Conservation (phyloP, 352 stramenopile species). For the Aphanomyces invadans region DNA sequence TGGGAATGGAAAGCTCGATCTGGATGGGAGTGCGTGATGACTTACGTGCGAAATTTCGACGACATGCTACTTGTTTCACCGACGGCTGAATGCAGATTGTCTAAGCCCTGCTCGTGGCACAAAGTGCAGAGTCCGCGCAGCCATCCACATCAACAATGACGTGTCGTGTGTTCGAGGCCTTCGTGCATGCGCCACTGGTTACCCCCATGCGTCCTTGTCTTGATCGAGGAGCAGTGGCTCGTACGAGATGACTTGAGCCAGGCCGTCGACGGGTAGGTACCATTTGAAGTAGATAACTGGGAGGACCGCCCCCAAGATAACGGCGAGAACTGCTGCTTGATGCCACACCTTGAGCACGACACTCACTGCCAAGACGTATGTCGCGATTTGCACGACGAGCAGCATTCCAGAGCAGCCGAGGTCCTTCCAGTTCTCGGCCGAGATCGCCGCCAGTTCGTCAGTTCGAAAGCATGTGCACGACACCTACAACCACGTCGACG, state of each 20-base stretch:
- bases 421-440: slow-evolving; percentile 54
- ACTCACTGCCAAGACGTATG: slow-evolving; percentile 64
- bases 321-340: slow-evolving; percentile 42
- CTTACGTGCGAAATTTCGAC: no score
- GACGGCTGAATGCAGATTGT: no score
- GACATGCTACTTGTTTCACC: no score
- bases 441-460: slow-evolving; percentile 41
- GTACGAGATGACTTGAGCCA: not conserved
- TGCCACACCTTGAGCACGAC: slow-evolving; percentile 52
- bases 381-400: slow-evolving; percentile 42
- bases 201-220: not conserved
- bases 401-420: slow-evolving; percentile 58
- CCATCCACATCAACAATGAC: no score
- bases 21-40: no score
- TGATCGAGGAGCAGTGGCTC: slow-evolving; percentile 6
- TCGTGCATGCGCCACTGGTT: no score
- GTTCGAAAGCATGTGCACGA: slow-evolving; percentile 60
- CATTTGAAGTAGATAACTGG: slow-evolving; percentile 71
- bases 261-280: slow-evolving; percentile 59
- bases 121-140: no score
- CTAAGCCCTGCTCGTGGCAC: no score
- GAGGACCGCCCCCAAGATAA: slow-evolving; percentile 34
- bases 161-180: no score
- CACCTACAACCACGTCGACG: slow-evolving; percentile 24
- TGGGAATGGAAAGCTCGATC: no score